Evolutionary conservation across 2,329 filamentous ascomycete species (phyloP), one percentile per base, ranked within the genome.

Genomic region (Aspergillus ustus): DNA sequence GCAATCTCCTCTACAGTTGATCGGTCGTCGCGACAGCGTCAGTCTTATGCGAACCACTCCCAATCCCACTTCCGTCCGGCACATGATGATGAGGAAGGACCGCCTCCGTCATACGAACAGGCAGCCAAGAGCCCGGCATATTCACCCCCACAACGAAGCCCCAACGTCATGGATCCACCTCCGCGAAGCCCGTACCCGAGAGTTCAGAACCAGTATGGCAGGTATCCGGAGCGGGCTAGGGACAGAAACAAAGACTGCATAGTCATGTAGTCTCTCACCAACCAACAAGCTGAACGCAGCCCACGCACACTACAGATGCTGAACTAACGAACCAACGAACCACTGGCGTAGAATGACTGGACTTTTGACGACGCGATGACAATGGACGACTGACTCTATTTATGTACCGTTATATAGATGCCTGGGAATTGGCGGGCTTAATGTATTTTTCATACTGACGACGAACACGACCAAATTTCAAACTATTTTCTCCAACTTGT

Each of bases 81-180:
- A 67, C 52, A 77, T 40, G 77, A 68, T 59, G 79, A 75, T 31
- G 78, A 67, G 55, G 82, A 87, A 29, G 83, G 81, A 0, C 86
- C 87, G 1, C 87, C 87, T 1, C 88, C 88, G 4, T 83, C 84
- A 0, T 91, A 91, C 69, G 88, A 90, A 72, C 86, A 89, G 72
- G 85, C 86, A 19, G 82, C 86, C 0, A 82, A 78, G 15, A 81
- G 82, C 48, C 81, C 82, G n/a, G 81, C 81, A 2, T 89, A 88
- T 65, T 76, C 82, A 19, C 83, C 84, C 1, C 82, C 84, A 0
- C 69, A 70, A 15, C 71, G 76, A 53, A 80, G 79, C 59, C 71
- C 80, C 0, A 67, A 67, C 57, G 44, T 72, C 70, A 43, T 75
- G 62, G 60, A 66, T 73, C 13, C 57, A 8, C 58, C 69, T n/a